phyloP scores from a whole-genome alignment of 2,329 filamentous ascomycete genomes.

The Hymenoscyphus albidus region DNA sequence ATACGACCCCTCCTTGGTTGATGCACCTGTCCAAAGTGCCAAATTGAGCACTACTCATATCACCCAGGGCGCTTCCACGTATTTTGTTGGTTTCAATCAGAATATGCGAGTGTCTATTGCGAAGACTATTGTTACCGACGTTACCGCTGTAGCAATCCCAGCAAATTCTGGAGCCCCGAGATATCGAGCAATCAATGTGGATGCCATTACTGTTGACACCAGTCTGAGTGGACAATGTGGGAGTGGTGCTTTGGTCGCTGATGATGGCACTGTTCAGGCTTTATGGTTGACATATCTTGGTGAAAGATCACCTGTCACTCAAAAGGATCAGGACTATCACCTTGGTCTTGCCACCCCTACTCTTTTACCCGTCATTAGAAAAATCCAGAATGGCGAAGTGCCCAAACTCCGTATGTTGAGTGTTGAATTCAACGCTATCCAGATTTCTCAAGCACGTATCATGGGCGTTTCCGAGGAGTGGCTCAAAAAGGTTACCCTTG shows the following conservation, averaged over 20 bases:
- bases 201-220: slow-evolving; percentile 95
- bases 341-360: slow-evolving; percentile 87
- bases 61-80: slow-evolving; percentile 88
- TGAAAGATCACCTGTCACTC: slow-evolving; percentile 72
- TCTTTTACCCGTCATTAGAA: slow-evolving; percentile 79
- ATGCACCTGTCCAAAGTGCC: slow-evolving; percentile 88
- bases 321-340: slow-evolving; percentile 94
- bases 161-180: slow-evolving; percentile 87
- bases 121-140: slow-evolving; percentile 92
- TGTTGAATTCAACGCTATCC: slow-evolving; percentile 89
- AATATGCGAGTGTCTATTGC: slow-evolving; percentile 91
- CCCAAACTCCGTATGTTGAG: slow-evolving; percentile 87
- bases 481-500: slow-evolving; percentile 84
- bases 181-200: slow-evolving; percentile 92
- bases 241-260: slow-evolving; percentile 84
- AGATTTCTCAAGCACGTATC: slow-evolving; percentile 93
- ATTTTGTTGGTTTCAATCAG: slow-evolving; percentile 97
- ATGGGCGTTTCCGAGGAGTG: slow-evolving; percentile 97
- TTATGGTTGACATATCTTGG: slow-evolving; percentile 97
- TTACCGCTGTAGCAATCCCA: slow-evolving; percentile 94
- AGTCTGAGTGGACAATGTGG: slow-evolving; percentile 87
- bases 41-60: slow-evolving; percentile 76
- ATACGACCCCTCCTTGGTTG: slow-evolving; percentile 90
- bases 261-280: slow-evolving; percentile 89
- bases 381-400: slow-evolving; percentile 74